Percentiles rank a stretch among this genome's conserved stretches.
phyloP scores from a whole-genome alignment of 345 rosid genomes.

The Sonneratia caseolaris region DNA sequence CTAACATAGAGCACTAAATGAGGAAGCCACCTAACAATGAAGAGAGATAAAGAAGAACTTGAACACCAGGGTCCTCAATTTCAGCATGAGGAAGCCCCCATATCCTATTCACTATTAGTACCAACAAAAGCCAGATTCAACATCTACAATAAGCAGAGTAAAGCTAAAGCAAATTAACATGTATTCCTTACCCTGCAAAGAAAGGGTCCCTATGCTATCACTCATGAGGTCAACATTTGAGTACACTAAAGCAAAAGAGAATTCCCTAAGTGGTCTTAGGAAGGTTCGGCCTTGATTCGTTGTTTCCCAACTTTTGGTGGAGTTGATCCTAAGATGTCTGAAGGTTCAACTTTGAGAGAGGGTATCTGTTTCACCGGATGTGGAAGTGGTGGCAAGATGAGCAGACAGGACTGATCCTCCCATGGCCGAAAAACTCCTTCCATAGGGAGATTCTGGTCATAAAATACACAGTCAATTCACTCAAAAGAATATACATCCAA shows the following conservation, averaged over 20 bases:
- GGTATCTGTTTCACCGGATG: background rate
- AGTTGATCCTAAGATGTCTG: background rate
- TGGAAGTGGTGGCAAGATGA: constrained; percentile 13
- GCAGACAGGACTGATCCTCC: constrained; percentile 28
- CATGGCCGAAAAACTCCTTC: constrained; percentile 52
- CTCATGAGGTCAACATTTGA: background rate
- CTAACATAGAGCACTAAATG: too few relatives aligned
- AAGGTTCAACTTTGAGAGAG: background rate
- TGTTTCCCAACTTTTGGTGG: background rate
- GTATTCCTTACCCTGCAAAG: too few relatives aligned
- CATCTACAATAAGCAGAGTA: too few relatives aligned
- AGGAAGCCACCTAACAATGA: too few relatives aligned
- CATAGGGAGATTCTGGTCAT: constrained; percentile 36
- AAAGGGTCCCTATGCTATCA: too few relatives aligned
- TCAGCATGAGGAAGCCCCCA: too few relatives aligned
- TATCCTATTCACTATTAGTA: too few relatives aligned
- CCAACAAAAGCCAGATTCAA: too few relatives aligned
- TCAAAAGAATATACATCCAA: background rate
- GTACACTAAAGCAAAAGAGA: background rate
- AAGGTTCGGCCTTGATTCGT: background rate
- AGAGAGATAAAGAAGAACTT: too few relatives aligned
- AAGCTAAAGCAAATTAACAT: too few relatives aligned
- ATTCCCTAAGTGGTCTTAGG: background rate
- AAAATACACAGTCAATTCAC: constrained; percentile 1
- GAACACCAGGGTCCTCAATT: too few relatives aligned